Evolutionary conservation across 768 basidiomycete species (phyloP).

Genomic region (Sporobolomyces roseus): DNA sequence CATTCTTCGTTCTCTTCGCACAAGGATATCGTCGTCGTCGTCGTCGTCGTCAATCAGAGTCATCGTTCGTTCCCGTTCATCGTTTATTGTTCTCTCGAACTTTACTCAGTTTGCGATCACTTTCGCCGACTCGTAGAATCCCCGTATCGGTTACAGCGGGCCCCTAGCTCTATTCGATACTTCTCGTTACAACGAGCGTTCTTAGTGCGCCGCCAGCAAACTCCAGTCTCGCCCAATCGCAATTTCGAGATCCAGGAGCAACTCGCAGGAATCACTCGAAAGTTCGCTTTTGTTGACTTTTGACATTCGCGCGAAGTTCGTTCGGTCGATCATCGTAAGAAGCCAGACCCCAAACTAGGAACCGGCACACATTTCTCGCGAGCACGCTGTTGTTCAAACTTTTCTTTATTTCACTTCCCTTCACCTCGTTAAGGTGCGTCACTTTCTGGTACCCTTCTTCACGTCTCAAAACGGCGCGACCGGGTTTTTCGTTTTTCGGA

Average conservation of each 20-base stretch:
- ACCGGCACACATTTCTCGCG: slow-evolving; percentile 36
- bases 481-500: slow-evolving; percentile 5
- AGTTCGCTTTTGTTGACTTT: neutral
- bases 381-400: slow-evolving; percentile 42
- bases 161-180: no score
- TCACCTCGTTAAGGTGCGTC: slow-evolving; percentile 53
- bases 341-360: neutral
- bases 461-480: slow-evolving; percentile 41
- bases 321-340: neutral
- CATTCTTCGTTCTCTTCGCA: no score
- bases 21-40: no score
- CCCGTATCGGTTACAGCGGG: no score
- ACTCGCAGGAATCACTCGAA: no score
- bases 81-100: no score
- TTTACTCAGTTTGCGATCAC: no score
- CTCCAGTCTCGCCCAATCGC: neutral
- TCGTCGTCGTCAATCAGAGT: no score
- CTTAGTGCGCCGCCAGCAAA: no score
- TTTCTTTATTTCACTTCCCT: slow-evolving; percentile 24
- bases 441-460: slow-evolving; percentile 52
- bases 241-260: neutral
- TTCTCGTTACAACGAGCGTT: no score
- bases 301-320: slow-evolving; percentile 4
- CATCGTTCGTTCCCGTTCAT: no score
- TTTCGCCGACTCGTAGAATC: no score